phyloP scores from a whole-genome alignment of 1,139 yeast genomes.

The Scheffersomyces parashehatae region DNA sequence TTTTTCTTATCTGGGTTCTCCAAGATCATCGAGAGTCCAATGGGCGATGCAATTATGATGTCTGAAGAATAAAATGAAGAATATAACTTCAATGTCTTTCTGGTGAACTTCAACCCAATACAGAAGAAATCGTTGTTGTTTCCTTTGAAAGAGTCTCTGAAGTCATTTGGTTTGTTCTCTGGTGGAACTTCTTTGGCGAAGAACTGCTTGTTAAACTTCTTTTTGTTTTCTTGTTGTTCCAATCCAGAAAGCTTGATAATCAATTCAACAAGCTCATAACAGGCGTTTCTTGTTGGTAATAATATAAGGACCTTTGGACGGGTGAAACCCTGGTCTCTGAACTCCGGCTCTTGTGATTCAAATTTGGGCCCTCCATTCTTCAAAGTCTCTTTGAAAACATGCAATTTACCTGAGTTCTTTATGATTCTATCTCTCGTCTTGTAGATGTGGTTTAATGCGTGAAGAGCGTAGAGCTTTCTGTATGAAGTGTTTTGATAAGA shows the following conservation, averaged over 20 bases:
- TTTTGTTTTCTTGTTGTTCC: constrained; percentile 77
- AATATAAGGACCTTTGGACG: constrained; percentile 85
- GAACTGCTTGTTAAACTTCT: constrained; percentile 73
- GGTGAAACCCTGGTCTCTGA: constrained; percentile 92
- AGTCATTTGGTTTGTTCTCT: constrained; percentile 77
- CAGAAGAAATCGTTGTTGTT: constrained; percentile 92
- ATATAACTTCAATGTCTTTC: constrained; percentile 82
- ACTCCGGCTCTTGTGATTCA: constrained; percentile 53
- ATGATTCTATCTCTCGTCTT: constrained; percentile 83
- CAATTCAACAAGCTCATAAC: constrained; percentile 67
- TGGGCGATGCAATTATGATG: constrained; percentile 85
- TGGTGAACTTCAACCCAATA: constrained; percentile 82
- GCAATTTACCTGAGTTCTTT: constrained; percentile 67
- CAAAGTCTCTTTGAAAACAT: constrained; percentile 43
- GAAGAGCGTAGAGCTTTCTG: constrained; percentile 66
- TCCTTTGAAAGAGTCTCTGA: constrained; percentile 78
- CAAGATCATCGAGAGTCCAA: constrained; percentile 81
- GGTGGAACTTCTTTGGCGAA: constrained; percentile 55
- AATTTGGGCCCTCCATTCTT: constrained; percentile 36
- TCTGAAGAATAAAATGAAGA: constrained; percentile 86
- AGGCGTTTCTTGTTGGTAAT: constrained; percentile 81
- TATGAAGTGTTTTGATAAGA: constrained; percentile 46
- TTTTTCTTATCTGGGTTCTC: constrained; percentile 64
- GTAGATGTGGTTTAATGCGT: constrained; percentile 77
- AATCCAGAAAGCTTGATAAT: constrained; percentile 65